phyloP scores from a whole-genome alignment of 2,329 filamentous ascomycete genomes.

The Ophiostoma perfectum region DNA sequence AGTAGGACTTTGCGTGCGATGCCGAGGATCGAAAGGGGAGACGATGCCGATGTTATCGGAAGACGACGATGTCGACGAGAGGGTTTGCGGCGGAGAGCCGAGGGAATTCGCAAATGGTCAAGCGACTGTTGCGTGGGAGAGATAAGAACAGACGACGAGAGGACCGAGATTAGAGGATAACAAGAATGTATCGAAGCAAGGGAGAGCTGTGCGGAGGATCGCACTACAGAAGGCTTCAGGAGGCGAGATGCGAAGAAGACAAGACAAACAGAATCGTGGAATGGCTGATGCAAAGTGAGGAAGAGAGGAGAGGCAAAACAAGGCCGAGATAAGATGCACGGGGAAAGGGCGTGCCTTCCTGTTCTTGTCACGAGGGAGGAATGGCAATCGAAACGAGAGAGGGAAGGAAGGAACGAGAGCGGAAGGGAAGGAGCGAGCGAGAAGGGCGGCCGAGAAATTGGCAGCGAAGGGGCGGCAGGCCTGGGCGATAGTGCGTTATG shows the following conservation, averaged over 20 bases:
- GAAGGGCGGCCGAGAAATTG: not conserved
- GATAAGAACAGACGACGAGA: slow-evolving; percentile 5
- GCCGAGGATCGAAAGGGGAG: not conserved
- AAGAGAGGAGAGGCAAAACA: slow-evolving; percentile 7
- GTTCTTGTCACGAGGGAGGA: not conserved
- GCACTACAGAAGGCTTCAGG: not conserved
- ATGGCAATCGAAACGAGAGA: not conserved
- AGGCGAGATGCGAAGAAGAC: not conserved
- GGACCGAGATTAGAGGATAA: slow-evolving; percentile 1
- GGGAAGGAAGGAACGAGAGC: not conserved
- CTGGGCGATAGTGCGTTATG: not conserved
- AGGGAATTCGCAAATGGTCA: not conserved
- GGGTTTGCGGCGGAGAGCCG: not conserved
- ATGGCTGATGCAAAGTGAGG: not conserved
- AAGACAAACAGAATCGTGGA: not conserved
- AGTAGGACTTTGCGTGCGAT: not conserved
- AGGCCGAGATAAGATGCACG: not conserved
- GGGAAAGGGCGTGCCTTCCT: not conserved
- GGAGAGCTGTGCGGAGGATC: slow-evolving; percentile 11
- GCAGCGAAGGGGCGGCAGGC: slow-evolving; percentile 2
- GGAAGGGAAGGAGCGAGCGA: slow-evolving; percentile 2
- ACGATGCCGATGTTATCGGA: not conserved
- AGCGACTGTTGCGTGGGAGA: not conserved
- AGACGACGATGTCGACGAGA: not conserved
- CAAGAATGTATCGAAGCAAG: not conserved